Evolutionary conservation across 1,284 basidiomycete genomes (phyloP).

Genomic region (Apiotrichum gracile): DNA sequence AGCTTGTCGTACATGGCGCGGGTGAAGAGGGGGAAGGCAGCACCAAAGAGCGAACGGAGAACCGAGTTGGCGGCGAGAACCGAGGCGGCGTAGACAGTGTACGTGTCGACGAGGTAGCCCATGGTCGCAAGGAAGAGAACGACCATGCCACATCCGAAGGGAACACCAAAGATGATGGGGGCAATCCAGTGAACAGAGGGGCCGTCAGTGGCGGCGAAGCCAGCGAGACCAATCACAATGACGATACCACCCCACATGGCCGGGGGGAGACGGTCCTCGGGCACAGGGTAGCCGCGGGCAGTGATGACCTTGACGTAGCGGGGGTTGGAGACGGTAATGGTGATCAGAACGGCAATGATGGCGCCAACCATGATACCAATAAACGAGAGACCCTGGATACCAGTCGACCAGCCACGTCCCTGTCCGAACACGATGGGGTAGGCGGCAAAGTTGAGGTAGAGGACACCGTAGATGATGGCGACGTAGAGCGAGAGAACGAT

Average conservation of each 20-base stretch:
- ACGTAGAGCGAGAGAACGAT: conserved; percentile 52
- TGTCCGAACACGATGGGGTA: conserved; percentile 59
- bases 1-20: conserved; percentile 49
- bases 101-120: conserved; percentile 61
- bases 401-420: conserved; percentile 57
- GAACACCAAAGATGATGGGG: conserved; percentile 55
- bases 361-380: conserved; percentile 62
- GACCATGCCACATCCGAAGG: conserved; percentile 61
- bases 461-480: conserved; percentile 52
- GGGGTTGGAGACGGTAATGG: conserved; percentile 51
- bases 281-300: conserved; percentile 51
- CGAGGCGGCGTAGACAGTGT: conserved; percentile 53
- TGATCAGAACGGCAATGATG: conserved; percentile 55
- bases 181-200: conserved; percentile 51
- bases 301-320: conserved; percentile 57
- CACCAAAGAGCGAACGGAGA: conserved; percentile 60
- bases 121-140: conserved; percentile 58
- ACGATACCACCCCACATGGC: conserved; percentile 47
- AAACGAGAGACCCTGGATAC: conserved; percentile 61
- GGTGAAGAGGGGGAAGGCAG: conserved; percentile 59
- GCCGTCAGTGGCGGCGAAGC: conserved; percentile 45
- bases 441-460: conserved; percentile 42
- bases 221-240: conserved; percentile 44
- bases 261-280: conserved; percentile 58
- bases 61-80: conserved; percentile 66